A percentile compares a stretch with the other conserved stretches of the same genome.
phyloP scores from a whole-genome alignment of 305 asterid genomes.

The Rubia tinctorum region DNA sequence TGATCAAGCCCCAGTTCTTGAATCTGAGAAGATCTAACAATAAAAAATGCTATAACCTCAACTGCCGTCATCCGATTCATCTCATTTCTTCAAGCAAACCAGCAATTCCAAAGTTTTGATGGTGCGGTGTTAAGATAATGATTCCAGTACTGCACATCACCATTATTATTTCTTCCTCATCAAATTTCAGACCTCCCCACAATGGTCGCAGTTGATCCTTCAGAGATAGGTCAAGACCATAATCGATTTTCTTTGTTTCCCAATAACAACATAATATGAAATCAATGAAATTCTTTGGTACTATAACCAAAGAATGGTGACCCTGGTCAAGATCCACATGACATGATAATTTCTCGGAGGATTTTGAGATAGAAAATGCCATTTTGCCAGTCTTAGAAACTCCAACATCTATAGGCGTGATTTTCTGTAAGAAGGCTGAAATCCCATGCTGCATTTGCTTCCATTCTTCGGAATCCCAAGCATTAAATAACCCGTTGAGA shows the following conservation, averaged over 20 bases:
- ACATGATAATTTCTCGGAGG: not conserved
- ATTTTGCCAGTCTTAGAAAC: not conserved
- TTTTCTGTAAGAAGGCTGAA: not conserved
- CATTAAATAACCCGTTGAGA: not conserved
- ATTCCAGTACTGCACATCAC: not conserved
- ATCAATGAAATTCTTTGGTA: not conserved
- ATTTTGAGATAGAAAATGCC: not conserved
- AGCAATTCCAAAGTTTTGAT: not conserved
- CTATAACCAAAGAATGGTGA: not conserved
- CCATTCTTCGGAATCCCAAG: not conserved
- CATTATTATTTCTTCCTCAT: not conserved
- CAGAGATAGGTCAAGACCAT: not conserved
- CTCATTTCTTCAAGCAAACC: not conserved
- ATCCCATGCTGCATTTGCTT: not conserved
- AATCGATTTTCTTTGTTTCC: not conserved
- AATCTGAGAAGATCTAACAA: too few species aligned
- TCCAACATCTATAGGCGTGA: not conserved
- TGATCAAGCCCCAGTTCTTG: too few species aligned
- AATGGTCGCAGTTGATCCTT: conserved; percentile 1
- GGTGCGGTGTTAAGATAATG: not conserved
- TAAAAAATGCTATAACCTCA: too few species aligned
- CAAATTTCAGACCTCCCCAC: not conserved
- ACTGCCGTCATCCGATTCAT: not conserved
- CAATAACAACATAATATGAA: not conserved
- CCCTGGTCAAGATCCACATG: not conserved